Evolutionary conservation across 108 stramenopile genomes (phyloP).

Genomic region (Nitzschia sp.): DNA sequence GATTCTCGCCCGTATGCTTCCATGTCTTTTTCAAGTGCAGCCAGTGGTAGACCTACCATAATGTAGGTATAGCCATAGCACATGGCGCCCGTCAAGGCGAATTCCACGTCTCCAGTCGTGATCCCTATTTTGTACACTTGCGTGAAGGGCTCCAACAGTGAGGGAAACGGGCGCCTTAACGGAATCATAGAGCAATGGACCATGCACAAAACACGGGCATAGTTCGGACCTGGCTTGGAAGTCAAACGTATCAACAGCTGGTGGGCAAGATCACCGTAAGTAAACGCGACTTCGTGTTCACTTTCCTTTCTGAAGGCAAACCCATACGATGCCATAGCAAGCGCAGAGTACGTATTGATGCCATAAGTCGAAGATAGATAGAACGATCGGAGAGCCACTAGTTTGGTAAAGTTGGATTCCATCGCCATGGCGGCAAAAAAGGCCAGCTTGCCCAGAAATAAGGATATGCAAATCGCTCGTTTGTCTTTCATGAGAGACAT

Average conservation of each 20-base stretch:
- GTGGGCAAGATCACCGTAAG: not conserved
- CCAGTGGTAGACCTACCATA: constrained; percentile 29
- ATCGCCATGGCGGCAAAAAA: not conserved
- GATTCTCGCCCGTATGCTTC: constrained; percentile 8
- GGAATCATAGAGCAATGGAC: not conserved
- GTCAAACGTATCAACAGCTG: not conserved
- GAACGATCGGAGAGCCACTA: not conserved
- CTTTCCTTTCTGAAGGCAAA: not conserved
- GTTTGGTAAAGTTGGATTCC: not conserved
- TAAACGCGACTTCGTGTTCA: not conserved
- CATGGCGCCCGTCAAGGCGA: constrained; percentile 4
- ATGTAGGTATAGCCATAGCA: constrained; percentile 21
- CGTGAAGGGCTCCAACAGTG: constrained; percentile 30
- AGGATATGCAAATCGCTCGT: not conserved
- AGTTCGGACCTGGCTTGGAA: not conserved
- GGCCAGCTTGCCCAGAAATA: not conserved
- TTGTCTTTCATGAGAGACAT: constrained; percentile 1
- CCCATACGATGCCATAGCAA: not conserved
- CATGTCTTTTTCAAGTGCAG: constrained; percentile 20
- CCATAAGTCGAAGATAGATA: not conserved
- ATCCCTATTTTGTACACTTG: constrained; percentile 14
- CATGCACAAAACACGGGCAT: not conserved
- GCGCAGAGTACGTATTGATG: not conserved
- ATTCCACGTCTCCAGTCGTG: constrained; percentile 13
- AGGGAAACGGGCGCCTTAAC: constrained; percentile 13